phyloP scores from a whole-genome alignment of 768 basidiomycete species.

The Lentinula detonsa region DNA sequence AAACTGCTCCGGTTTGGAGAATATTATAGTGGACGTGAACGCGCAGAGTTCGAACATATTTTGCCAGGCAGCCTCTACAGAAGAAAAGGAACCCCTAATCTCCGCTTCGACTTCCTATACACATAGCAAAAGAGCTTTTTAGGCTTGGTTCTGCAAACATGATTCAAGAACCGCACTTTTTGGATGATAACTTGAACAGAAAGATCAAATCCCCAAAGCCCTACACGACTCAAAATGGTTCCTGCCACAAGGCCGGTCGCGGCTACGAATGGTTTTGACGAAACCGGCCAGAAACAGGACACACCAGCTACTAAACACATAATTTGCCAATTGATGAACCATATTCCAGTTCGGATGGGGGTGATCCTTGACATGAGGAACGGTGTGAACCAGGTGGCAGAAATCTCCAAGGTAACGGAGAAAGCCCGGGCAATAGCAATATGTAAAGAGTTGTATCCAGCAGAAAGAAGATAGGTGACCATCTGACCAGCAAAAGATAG shows the following conservation, averaged over 20 bases:
- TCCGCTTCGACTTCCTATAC: slow-evolving; percentile 11
- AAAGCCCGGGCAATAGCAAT: slow-evolving; percentile 17
- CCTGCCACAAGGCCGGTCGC: slow-evolving; percentile 15
- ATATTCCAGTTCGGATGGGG: slow-evolving; percentile 20
- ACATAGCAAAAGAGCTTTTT: neutral
- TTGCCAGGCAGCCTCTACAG: slow-evolving; percentile 20
- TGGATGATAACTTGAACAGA: slow-evolving; percentile 22
- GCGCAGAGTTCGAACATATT: slow-evolving; percentile 21
- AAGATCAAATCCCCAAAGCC: slow-evolving; percentile 25
- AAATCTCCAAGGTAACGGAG: slow-evolving; percentile 19
- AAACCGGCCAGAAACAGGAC: slow-evolving; percentile 10
- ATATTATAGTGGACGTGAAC: slow-evolving; percentile 17
- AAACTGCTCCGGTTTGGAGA: slow-evolving; percentile 21
- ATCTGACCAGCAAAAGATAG: slow-evolving; percentile 23
- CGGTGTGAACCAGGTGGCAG: slow-evolving; percentile 23
- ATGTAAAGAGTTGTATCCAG: slow-evolving; percentile 16
- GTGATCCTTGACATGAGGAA: slow-evolving; percentile 16
- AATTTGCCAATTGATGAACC: slow-evolving; percentile 23
- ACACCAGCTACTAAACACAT: slow-evolving; percentile 16
- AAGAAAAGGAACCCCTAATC: slow-evolving; percentile 19
- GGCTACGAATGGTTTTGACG: slow-evolving; percentile 6
- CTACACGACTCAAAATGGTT: slow-evolving; percentile 19
- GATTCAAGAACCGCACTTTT: slow-evolving; percentile 7
- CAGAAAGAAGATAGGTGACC: slow-evolving; percentile 20
- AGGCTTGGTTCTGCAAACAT: neutral